Base-by-base conservation (phyloP, 371 early-diverging fungal genomes). In the Mycotypha africana region DNA sequence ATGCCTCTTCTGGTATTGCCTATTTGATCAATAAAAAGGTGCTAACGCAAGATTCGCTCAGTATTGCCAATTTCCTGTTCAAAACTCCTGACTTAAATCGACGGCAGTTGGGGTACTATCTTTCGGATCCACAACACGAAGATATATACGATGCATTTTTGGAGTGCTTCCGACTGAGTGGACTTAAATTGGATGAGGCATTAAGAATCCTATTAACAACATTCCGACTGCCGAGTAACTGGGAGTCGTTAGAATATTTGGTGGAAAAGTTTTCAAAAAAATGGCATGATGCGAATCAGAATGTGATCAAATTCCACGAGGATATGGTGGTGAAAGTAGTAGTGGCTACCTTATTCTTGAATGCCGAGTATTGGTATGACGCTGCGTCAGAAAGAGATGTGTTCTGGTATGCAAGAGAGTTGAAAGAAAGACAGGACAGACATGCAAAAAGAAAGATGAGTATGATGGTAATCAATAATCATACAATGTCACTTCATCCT, bases 311-410 rank as follows among this genome's bases (percentile, higher is more conserved):
- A 20, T 78, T 74, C 40, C 77, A 79, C 42, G 81, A 73, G 10
- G 76, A 73, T 24, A 78, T 81, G 59, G 80, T 81, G 0, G 78
- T 84, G 52, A 86, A 84, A 52, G 82, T 95, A 8, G 82, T 87
- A 20, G 88, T 86, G 42, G 82, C 91, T 19, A 86, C 91, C 71
- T 72, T 95, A 61, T 81, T 85, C 25, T 71, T 96, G 42, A 95
- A 94, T 65, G 88, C 93, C 9, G 91, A 90, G 47, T 58, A 85
- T 12, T 91, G 93, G 78, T 88, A 86, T 54, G 79, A 78, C 40
- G 75, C 74, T 4, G 67, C 70, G 14, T 71, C 71, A 3, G 66
- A 67, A 15, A 35, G 65, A 15, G 70, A 65, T 49, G 75, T 70
- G 3, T 76, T 76, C 46, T 68, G 73, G 70, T 67, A 56, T 46